Conservation (phyloP, 2,329 filamentous ascomycete genomes). For the Domatiomyces globalis region DNA sequence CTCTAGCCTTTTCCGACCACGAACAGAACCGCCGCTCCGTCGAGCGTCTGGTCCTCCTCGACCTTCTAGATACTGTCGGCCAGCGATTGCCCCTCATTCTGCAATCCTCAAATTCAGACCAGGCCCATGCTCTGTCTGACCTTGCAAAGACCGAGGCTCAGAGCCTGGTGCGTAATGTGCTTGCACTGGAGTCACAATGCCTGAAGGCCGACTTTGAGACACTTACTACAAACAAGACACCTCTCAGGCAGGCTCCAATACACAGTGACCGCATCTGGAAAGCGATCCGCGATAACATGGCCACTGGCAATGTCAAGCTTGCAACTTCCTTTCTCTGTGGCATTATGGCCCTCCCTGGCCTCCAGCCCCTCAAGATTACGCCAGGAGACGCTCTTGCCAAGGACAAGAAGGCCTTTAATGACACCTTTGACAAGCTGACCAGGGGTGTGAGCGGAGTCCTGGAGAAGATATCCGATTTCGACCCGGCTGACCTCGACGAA, state of each 20-base stretch:
- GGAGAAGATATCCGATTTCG: slow-evolving; percentile 65
- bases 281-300: slow-evolving; percentile 53
- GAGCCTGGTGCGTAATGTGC: slow-evolving; percentile 50
- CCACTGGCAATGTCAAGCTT: slow-evolving; percentile 53
- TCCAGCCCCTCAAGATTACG: slow-evolving; percentile 56
- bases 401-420: slow-evolving; percentile 62
- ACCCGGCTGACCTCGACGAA: slow-evolving; percentile 50
- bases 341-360: slow-evolving; percentile 53
- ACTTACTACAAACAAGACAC: slow-evolving; percentile 42
- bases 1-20: slow-evolving; percentile 35
- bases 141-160: slow-evolving; percentile 42
- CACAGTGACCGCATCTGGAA: slow-evolving; percentile 52
- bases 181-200: slow-evolving; percentile 58
- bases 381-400: slow-evolving; percentile 23
- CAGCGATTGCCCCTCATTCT: slow-evolving; percentile 44
- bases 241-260: slow-evolving; percentile 40
- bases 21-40: slow-evolving; percentile 32
- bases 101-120: slow-evolving; percentile 24
- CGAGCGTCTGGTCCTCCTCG: slow-evolving; percentile 34
- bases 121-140: slow-evolving; percentile 35
- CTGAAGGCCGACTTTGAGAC: slow-evolving; percentile 54
- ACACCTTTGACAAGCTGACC: slow-evolving; percentile 49
- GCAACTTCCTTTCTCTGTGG: slow-evolving; percentile 60
- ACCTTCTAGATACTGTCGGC: slow-evolving; percentile 34
- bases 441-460: slow-evolving; percentile 58